These are phyloP conservation scores for Nepenthes alata DNA, from an alignment of 179 eudicot species.

Conservation along the genomic window DNA sequence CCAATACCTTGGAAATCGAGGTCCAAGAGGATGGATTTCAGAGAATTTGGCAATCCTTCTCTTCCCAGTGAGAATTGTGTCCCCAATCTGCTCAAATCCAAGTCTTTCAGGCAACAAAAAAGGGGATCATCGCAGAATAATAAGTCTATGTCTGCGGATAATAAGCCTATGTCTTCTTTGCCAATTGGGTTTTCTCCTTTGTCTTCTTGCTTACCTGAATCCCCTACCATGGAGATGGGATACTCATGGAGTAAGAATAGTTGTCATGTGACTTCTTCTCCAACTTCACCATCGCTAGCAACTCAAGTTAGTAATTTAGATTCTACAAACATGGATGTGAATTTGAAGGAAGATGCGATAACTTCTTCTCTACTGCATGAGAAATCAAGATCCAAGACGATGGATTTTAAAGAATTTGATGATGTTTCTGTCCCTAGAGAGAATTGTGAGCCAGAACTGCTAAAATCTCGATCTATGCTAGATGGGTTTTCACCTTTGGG, in stretches of 20 bases:
- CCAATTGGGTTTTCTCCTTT: too few relatives aligned
- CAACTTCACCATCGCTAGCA: background rate
- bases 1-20: conserved; percentile 20
- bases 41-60: too few relatives aligned
- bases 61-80: too few relatives aligned
- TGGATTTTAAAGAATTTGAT: conserved; percentile 17
- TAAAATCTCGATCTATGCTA: background rate
- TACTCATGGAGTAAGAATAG: conserved; percentile 4
- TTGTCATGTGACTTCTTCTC: too few relatives aligned
- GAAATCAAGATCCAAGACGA: conserved; percentile 33
- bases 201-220: too few relatives aligned
- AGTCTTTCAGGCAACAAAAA: too few relatives aligned
- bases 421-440: background rate
- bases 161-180: too few relatives aligned
- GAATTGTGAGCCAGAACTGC: background rate
- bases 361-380: conserved; percentile 9
- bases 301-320: too few relatives aligned
- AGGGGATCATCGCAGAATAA: too few relatives aligned
- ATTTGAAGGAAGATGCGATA: conserved; percentile 30
- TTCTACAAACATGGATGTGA: conserved; percentile 22
- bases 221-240: conserved; percentile 3
- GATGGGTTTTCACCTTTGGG: background rate
- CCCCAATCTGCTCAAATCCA: too few relatives aligned
- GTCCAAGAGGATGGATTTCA: conserved; percentile 18
- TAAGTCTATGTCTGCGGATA: too few relatives aligned